These are phyloP conservation scores for Mycena polygramma DNA, from an alignment of 768 basidiomycete genomes.

Conservation along the genomic window DNA sequence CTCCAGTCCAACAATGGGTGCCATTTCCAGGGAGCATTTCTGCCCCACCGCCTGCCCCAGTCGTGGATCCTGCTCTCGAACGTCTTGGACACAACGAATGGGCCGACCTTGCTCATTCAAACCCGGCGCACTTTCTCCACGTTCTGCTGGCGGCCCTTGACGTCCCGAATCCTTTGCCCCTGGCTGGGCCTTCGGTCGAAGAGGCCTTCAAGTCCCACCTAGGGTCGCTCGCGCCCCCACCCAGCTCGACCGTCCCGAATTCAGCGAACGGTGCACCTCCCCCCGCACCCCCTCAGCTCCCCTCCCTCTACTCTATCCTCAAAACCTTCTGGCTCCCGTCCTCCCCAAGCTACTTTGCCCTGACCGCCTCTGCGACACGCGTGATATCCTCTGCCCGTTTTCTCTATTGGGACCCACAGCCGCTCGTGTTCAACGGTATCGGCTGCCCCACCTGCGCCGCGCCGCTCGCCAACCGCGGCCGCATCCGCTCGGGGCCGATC, in stretches of 20 bases:
- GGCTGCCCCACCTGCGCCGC: conserved; percentile 75
- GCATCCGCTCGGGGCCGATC: conserved; percentile 80
- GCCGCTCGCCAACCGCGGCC: conserved; percentile 74
- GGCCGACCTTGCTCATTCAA: conserved; percentile 68
- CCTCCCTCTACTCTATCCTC: conserved; percentile 79
- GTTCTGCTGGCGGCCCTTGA: conserved; percentile 69
- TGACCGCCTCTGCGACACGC: conserved; percentile 76
- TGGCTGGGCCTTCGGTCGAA: conserved; percentile 73
- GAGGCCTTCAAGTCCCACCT: conserved; percentile 87
- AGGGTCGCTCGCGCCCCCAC: conserved; percentile 63
- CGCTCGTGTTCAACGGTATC: conserved; percentile 86
- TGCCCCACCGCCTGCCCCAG: conserved; percentile 46
- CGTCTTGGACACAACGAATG: conserved; percentile 73
- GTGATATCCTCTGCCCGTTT: conserved; percentile 80
- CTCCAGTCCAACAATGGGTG: conserved; percentile 27
- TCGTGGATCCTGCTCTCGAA: conserved; percentile 67
- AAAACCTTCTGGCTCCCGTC: conserved; percentile 90
- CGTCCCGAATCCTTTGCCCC: conserved; percentile 73
- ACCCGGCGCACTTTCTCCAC: conserved; percentile 69
- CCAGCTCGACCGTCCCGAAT: conserved; percentile 49
- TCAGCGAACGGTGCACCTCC: conserved; percentile 27
- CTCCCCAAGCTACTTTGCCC: conserved; percentile 80
- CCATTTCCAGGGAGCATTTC: conserved; percentile 26
- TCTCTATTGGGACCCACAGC: conserved; percentile 90
- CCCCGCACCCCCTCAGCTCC: conserved; percentile 60